A percentile compares a stretch with the other conserved stretches of the same genome.
These are phyloP conservation scores for Boletus patriciae DNA, from an alignment of 768 basidiomycete genomes.

Conservation along the genomic window DNA sequence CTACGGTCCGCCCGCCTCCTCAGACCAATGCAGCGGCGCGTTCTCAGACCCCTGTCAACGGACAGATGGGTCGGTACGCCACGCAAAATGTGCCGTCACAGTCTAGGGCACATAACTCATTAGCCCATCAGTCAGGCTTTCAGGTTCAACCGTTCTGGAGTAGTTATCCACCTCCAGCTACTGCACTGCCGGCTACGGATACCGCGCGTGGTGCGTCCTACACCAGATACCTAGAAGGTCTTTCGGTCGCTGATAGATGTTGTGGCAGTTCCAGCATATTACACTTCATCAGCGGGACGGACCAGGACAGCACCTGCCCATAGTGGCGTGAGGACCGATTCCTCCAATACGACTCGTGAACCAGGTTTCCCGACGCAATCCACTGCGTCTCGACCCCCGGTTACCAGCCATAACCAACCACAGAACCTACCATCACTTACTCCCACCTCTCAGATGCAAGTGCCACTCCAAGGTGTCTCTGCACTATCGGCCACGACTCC, in stretches of 20 bases:
- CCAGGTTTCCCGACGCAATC: background rate
- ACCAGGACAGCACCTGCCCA: background rate
- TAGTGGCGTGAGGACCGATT: background rate
- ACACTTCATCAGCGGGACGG: conserved; percentile 4
- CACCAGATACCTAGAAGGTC: background rate
- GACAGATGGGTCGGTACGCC: conserved; percentile 14
- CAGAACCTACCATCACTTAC: background rate
- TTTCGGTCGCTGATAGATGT: background rate
- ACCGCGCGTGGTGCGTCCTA: conserved; percentile 12
- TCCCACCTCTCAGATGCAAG: conserved; percentile 5
- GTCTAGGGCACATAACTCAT: background rate
- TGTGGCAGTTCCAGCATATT: background rate
- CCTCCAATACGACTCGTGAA: background rate
- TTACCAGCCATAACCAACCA: conserved; percentile 1
- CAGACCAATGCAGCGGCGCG: background rate
- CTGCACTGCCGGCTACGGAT: background rate
- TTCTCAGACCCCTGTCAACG: conserved; percentile 1
- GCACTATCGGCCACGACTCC: background rate
- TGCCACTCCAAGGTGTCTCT: conserved; percentile 2
- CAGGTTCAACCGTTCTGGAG: conserved; percentile 13
- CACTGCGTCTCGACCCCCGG: background rate
- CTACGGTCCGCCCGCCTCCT: background rate
- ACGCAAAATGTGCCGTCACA: conserved; percentile 12
- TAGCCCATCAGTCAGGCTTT: background rate
- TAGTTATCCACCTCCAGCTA: conserved; percentile 6